Conservation (phyloP, 2,329 filamentous ascomycete species). For the Colletotrichum sp. region DNA sequence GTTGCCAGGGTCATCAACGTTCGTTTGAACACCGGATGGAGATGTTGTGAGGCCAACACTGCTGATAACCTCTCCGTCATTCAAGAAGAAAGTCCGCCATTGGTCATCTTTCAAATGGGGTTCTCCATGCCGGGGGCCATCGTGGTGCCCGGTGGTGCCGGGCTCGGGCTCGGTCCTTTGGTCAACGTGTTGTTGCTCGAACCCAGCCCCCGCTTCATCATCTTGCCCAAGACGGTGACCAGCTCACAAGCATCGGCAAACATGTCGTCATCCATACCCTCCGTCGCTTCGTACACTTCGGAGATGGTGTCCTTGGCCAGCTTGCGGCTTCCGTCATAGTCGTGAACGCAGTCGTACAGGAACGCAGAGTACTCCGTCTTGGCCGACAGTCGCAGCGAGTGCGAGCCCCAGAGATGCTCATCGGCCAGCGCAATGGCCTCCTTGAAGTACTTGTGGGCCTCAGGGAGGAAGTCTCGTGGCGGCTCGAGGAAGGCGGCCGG, state of each 20-base stretch:
- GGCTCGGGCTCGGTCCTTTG: constrained; percentile 36
- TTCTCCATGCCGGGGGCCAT: constrained; percentile 46
- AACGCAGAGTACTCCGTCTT: constrained; percentile 94
- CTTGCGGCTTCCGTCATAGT: constrained; percentile 75
- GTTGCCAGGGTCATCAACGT: not conserved
- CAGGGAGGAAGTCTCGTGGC: constrained; percentile 78
- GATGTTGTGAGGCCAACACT: not conserved
- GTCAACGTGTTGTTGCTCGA: constrained; percentile 37
- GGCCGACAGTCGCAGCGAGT: constrained; percentile 86
- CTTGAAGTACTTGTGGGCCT: constrained; percentile 81
- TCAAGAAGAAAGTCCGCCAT: not conserved
- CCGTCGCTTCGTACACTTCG: constrained; percentile 88
- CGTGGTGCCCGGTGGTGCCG: constrained; percentile 25
- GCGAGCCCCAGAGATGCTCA: constrained; percentile 79
- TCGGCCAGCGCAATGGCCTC: constrained; percentile 80
- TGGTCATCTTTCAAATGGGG: constrained; percentile 36
- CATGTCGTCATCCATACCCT: constrained; percentile 94
- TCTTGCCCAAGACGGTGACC: constrained; percentile 83
- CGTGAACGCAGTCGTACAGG: constrained; percentile 89
- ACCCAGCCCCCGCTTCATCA: constrained; percentile 78
- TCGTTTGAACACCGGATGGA: not conserved
- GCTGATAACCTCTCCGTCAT: not conserved
- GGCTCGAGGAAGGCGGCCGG: constrained; percentile 74
- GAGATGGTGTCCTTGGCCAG: constrained; percentile 84
- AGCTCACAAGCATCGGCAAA: constrained; percentile 91